Base-by-base conservation (phyloP, 306 rosid species). In the Rosa rugosa region DNA sequence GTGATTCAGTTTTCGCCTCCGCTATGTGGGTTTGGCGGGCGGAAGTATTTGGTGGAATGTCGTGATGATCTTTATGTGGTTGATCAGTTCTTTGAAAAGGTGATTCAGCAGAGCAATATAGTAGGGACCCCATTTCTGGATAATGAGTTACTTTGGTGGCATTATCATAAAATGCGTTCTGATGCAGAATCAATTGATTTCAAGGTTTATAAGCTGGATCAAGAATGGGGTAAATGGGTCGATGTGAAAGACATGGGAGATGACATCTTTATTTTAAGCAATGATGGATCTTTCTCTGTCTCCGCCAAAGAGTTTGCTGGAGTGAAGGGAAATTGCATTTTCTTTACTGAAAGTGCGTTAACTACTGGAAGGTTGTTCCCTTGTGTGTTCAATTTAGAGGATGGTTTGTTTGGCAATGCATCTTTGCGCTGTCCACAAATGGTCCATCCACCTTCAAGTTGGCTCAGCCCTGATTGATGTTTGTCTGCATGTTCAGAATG, bases 1-100 rank as follows among this genome's bases (percentile, higher is more conserved):
- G 65, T 90, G 80, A 60, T 94, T 1, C 93, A 85, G 34, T 94
- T 84, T 75, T 83, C 91, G 1, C 95, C 98, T 76, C 90, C 87
- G 0, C 44, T 90, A 53, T 80, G 82, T 44, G 91, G 94, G 3
- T 47, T 81, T 20, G 97, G 97, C 1, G 50, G 73, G 59, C 82
- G 75, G 78, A 94, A 92, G 63, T 87, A 92, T 70, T 31, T 92
- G 84, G 87, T 88, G 11, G 97, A 88, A 54, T 88, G 86, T 5
- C 71, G 87, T 72, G 97, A 88, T 63, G 83, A 72, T 63, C 85
- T 90, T 4, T 86, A 85, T 42, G 89, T 89, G 20, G 80, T 90
- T 66, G 93, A 90, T 75, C 80, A 87, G 27, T 90, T 38, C 80
- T 47, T 79, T 11, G 83, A 75, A 1, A 25, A 47, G 22, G 50